Percentiles rank a stretch among this genome's conserved stretches.
These are phyloP conservation scores for Chalciporus piperatus DNA, from an alignment of 768 basidiomycete species.

Conservation along the genomic window DNA sequence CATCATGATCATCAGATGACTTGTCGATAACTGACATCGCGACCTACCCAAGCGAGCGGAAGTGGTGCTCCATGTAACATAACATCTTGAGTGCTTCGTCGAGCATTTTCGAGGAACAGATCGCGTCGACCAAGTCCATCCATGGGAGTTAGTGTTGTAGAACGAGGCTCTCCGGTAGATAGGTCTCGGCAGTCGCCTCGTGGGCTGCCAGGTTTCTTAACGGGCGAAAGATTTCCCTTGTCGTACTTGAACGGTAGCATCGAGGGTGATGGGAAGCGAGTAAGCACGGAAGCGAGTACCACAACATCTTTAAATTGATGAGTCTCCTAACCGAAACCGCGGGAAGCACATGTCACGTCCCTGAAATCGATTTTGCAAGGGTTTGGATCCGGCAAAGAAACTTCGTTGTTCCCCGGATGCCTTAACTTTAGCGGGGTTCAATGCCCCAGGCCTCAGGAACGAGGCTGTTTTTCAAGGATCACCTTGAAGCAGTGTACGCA, in stretches of 20 bases:
- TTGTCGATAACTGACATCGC: too few relatives aligned
- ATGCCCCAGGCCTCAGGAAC: background rate
- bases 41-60: conserved; percentile 27
- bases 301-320: conserved; percentile 5
- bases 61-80: conserved; percentile 22
- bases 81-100: conserved; percentile 12
- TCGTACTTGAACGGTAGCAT: conserved; percentile 16
- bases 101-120: background rate
- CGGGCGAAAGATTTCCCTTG: conserved; percentile 13
- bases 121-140: background rate
- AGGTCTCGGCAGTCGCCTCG: conserved; percentile 22
- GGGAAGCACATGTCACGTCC: background rate
- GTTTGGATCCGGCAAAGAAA: background rate
- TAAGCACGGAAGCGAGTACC: background rate
- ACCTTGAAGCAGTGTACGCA: background rate
- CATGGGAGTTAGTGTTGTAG: background rate
- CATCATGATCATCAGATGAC: background rate
- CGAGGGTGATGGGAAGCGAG: conserved; percentile 3
- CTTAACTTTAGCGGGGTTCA: background rate
- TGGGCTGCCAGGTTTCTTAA: conserved; percentile 14
- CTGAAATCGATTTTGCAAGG: background rate
- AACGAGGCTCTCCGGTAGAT: conserved; percentile 9
- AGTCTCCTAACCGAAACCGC: background rate
- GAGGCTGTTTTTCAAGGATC: background rate
- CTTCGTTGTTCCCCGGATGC: background rate